These are phyloP conservation scores for Corymbia calophylla DNA, from an alignment of 441 rosid genomes.

Conservation along the genomic window DNA sequence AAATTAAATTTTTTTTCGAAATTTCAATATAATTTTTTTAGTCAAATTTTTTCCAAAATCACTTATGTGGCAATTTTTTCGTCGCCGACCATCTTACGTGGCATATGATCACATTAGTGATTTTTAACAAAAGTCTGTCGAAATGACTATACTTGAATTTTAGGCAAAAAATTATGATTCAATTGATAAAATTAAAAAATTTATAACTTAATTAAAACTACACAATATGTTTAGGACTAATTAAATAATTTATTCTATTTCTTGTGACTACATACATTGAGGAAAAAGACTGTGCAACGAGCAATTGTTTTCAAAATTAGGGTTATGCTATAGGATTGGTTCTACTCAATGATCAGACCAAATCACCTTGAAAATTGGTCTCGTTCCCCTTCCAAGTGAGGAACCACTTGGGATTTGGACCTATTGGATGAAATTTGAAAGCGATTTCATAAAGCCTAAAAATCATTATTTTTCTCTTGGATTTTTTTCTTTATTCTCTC, in stretches of 20 bases:
- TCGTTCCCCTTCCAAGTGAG: rapidly evolving
- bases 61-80: background rate
- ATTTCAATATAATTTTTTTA: background rate
- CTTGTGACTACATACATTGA: rapidly evolving
- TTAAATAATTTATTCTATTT: background rate
- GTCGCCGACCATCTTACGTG: rapidly evolving
- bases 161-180: rapidly evolving
- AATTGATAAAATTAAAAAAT: rapidly evolving
- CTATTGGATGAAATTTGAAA: rapidly evolving
- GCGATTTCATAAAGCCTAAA: too few species aligned
- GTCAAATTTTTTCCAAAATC: background rate
- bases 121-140: rapidly evolving
- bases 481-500: background rate
- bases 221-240: rapidly evolving
- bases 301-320: background rate
- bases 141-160: rapidly evolving
- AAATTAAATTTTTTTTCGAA: rapidly evolving
- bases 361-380: rapidly evolving
- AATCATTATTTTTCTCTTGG: too few species aligned
- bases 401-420: background rate
- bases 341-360: rapidly evolving
- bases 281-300: rapidly evolving
- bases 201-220: rapidly evolving
- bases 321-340: rapidly evolving
- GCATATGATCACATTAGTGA: rapidly evolving